Evolutionary conservation across 805 yeast genomes (phyloP).

Genomic region (Ogataea nonfermentans): DNA sequence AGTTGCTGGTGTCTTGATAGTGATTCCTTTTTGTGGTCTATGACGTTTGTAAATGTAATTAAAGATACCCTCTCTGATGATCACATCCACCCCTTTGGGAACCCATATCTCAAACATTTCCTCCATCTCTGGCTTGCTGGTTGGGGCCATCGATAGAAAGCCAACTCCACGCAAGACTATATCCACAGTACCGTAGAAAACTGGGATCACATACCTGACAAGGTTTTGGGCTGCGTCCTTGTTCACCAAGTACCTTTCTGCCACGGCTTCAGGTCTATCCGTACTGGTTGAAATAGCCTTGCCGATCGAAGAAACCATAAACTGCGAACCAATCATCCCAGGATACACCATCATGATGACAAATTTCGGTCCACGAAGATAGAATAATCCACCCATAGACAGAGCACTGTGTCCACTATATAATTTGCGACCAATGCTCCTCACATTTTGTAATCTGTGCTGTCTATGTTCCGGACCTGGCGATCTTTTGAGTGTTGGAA

Average conservation of each 20-base stretch:
- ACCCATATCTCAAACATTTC: constrained; percentile 49
- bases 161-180: constrained; percentile 67
- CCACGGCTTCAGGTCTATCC: constrained; percentile 27
- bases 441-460: constrained; percentile 7
- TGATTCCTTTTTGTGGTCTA: constrained; percentile 18
- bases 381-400: constrained; percentile 62
- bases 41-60: constrained; percentile 28
- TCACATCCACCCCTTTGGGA: constrained; percentile 53
- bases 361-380: constrained; percentile 50
- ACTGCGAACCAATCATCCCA: constrained; percentile 42
- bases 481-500: constrained; percentile 8
- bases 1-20: constrained; percentile 10
- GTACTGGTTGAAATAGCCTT: neutral
- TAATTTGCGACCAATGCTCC: constrained; percentile 14
- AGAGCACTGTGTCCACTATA: constrained; percentile 26
- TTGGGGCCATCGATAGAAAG: constrained; percentile 56
- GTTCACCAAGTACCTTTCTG: constrained; percentile 20
- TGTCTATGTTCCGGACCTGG: constrained; percentile 9
- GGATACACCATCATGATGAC: constrained; percentile 48
- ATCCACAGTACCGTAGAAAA: constrained; percentile 68
- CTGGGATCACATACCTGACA: constrained; percentile 57
- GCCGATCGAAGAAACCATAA: constrained; percentile 28
- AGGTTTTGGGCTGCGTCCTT: constrained; percentile 32
- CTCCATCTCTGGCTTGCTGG: constrained; percentile 38
- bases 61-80: constrained; percentile 42